Percentiles rank a stretch among this genome's conserved stretches.
phyloP scores from a whole-genome alignment of 2,329 filamentous ascomycete species.

The Fonsecaea pugnacius region DNA sequence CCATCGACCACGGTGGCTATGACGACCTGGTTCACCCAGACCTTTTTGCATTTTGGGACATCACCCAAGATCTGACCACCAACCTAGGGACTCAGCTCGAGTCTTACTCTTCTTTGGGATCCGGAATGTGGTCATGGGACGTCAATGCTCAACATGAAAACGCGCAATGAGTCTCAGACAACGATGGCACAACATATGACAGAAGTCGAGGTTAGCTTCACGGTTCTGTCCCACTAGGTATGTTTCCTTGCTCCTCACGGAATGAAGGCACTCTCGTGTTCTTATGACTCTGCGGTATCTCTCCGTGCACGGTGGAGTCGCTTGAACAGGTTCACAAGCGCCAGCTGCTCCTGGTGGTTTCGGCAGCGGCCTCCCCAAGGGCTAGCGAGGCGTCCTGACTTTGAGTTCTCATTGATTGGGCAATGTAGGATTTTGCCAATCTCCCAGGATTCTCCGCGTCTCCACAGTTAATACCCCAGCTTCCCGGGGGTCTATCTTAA shows the following conservation, averaged over 20 bases:
- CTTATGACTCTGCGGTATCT: neutral
- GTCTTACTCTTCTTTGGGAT: neutral
- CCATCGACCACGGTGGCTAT: neutral
- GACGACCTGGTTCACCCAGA: neutral
- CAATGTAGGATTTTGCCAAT: neutral
- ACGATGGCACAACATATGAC: neutral
- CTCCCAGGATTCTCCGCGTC: neutral
- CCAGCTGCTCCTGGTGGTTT: neutral
- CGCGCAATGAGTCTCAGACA: neutral
- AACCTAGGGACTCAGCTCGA: neutral
- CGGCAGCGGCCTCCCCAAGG: too few species aligned
- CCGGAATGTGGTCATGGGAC: constrained; percentile 2
- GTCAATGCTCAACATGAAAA: neutral
- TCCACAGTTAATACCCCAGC: neutral
- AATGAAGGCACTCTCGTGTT: neutral
- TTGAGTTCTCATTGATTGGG: neutral
- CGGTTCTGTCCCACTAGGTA: neutral
- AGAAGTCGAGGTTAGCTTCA: neutral
- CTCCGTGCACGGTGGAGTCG: neutral
- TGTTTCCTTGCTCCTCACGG: neutral
- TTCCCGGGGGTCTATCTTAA: neutral
- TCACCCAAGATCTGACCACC: neutral
- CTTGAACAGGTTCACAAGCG: neutral
- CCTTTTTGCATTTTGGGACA: constrained; percentile 4
- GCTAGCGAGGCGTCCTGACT: neutral